Percentiles rank a stretch among this genome's conserved stretches.
Evolutionary conservation across 202 grass and related monocot species (phyloP).

Genomic region (Dendrocalamus latiflorus): DNA sequence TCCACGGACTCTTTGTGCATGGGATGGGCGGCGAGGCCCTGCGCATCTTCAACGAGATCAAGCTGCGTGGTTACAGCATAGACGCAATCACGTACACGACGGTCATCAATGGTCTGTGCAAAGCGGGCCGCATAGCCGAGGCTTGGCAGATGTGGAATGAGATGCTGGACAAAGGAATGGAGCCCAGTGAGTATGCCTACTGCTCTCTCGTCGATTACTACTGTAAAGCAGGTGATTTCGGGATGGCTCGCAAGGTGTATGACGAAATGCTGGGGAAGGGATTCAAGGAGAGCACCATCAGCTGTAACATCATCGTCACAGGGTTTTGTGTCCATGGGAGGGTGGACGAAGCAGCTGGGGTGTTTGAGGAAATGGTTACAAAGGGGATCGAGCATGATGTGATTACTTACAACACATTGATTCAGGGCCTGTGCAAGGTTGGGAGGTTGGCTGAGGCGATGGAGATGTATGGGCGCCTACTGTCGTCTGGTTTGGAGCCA

Average conservation of each 20-base stretch:
- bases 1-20: constrained; percentile 40
- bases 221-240: constrained; percentile 57
- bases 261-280: constrained; percentile 65
- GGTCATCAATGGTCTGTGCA: constrained; percentile 52
- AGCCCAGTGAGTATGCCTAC: constrained; percentile 63
- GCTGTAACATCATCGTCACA: constrained; percentile 51
- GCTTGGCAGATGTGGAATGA: constrained; percentile 50
- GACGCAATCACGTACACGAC: constrained; percentile 44
- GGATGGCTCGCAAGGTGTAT: constrained; percentile 46
- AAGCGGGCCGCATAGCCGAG: constrained; percentile 27
- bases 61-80: constrained; percentile 58
- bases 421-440: constrained; percentile 62
- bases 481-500: constrained; percentile 55
- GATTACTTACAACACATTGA: constrained; percentile 66
- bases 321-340: constrained; percentile 53
- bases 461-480: constrained; percentile 35
- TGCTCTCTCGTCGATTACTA: constrained; percentile 38
- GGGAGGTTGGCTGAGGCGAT: constrained; percentile 40
- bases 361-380: constrained; percentile 58
- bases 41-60: constrained; percentile 64
- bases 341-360: constrained; percentile 39
- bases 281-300: constrained; percentile 51
- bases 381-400: constrained; percentile 58
- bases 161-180: constrained; percentile 54
- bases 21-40: constrained; percentile 48